phyloP scores from a whole-genome alignment of 805 yeast genomes.

The Pichia thaimueangensis region DNA sequence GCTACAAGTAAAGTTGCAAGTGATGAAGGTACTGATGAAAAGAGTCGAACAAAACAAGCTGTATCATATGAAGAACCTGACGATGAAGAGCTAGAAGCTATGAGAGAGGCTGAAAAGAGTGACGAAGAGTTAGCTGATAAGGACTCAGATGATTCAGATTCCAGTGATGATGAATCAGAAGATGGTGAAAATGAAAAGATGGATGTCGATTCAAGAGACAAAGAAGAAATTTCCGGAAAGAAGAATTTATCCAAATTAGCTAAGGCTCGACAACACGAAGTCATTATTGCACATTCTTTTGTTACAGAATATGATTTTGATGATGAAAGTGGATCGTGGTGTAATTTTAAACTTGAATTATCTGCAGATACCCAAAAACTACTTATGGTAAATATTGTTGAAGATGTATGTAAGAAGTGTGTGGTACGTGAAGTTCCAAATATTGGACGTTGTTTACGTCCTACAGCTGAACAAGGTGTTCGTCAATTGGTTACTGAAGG shows the following conservation, averaged over 20 bases:
- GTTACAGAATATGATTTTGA: slow-evolving; percentile 83
- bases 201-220: slow-evolving; percentile 12
- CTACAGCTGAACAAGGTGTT: slow-evolving; percentile 60
- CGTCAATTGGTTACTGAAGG: slow-evolving; percentile 92
- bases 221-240: slow-evolving; percentile 15
- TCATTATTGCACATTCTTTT: slow-evolving; percentile 64
- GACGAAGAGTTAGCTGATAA: slow-evolving; percentile 58
- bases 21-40: slow-evolving; percentile 35
- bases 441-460: slow-evolving; percentile 91
- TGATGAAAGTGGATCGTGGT: slow-evolving; percentile 84
- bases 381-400: slow-evolving; percentile 95
- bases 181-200: slow-evolving; percentile 32
- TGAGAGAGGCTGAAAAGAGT: slow-evolving; percentile 76
- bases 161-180: slow-evolving; percentile 37
- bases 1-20: slow-evolving; percentile 33
- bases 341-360: slow-evolving; percentile 79
- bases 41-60: slow-evolving; percentile 68
- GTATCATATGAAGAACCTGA: slow-evolving; percentile 93
- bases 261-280: slow-evolving; percentile 78
- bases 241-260: slow-evolving; percentile 51
- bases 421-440: slow-evolving; percentile 89
- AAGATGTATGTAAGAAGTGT: slow-evolving; percentile 79
- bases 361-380: slow-evolving; percentile 85
- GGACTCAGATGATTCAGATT: slow-evolving; percentile 31
- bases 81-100: slow-evolving; percentile 87